Percentiles rank a stretch among this genome's conserved stretches.
These are phyloP conservation scores for Botrytis fabae DNA, from an alignment of 2,329 filamentous ascomycete genomes.

Conservation along the genomic window DNA sequence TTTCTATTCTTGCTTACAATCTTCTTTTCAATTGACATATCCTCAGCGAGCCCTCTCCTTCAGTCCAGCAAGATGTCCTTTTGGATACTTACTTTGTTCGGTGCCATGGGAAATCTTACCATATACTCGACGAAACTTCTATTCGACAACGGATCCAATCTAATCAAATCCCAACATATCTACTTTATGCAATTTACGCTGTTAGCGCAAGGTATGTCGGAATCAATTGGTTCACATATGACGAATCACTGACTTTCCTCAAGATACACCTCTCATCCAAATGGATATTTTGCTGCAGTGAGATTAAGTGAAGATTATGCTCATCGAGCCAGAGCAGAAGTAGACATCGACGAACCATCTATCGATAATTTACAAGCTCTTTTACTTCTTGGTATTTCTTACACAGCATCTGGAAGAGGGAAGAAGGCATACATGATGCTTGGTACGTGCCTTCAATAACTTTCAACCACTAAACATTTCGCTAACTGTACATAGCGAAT, in stretches of 20 bases:
- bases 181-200: slow-evolving; percentile 59
- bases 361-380: slow-evolving; percentile 76
- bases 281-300: slow-evolving; percentile 66
- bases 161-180: slow-evolving; percentile 51
- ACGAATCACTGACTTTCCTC: slow-evolving; percentile 27
- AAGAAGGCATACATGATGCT: slow-evolving; percentile 87
- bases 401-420: slow-evolving; percentile 73
- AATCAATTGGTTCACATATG: background rate
- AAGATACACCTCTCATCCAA: slow-evolving; percentile 69
- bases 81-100: slow-evolving; percentile 78
- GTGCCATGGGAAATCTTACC: slow-evolving; percentile 79
- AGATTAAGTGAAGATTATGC: slow-evolving; percentile 73
- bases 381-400: slow-evolving; percentile 72
- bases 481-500: slow-evolving; percentile 56
- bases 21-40: background rate
- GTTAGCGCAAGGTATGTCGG: slow-evolving; percentile 59
- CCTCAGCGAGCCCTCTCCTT: slow-evolving; percentile 48
- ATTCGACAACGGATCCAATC: slow-evolving; percentile 71
- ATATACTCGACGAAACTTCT: slow-evolving; percentile 75
- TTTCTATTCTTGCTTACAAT: slow-evolving; percentile 6
- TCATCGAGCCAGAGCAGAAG: slow-evolving; percentile 63
- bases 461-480: background rate
- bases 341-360: slow-evolving; percentile 79
- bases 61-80: slow-evolving; percentile 59
- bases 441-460: slow-evolving; percentile 51